Evolutionary conservation across 306 rosid species (phyloP).

Genomic region (Medicago arabica): DNA sequence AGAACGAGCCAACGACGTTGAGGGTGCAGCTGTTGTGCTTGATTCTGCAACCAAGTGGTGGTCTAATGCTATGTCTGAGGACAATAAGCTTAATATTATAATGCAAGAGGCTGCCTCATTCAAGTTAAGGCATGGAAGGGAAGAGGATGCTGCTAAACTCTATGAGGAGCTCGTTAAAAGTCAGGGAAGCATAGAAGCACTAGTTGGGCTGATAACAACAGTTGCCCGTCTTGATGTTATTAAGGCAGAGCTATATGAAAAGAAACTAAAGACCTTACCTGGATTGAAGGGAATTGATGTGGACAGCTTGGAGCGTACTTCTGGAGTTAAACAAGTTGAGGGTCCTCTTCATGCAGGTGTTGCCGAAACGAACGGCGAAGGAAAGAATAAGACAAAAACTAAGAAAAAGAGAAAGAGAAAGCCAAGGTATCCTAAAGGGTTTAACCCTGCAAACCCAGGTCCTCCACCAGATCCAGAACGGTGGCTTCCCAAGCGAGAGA

Average conservation of each 20-base stretch:
- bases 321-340: constrained; percentile 81
- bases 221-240: constrained; percentile 76
- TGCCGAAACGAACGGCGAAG: constrained; percentile 69
- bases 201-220: constrained; percentile 85
- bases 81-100: constrained; percentile 73
- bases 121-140: constrained; percentile 81
- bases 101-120: constrained; percentile 95
- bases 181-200: constrained; percentile 81
- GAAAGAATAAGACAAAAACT: constrained; percentile 77
- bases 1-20: constrained; percentile 90
- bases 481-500: constrained; percentile 98
- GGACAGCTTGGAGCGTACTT: constrained; percentile 83
- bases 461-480: constrained; percentile 98
- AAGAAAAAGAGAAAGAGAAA: constrained; percentile 98
- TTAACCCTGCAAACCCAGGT: constrained; percentile 94
- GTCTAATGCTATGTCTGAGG: constrained; percentile 90
- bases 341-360: constrained; percentile 51
- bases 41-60: constrained; percentile 94
- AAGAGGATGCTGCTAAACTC: constrained; percentile 78
- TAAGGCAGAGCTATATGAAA: constrained; percentile 91
- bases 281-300: constrained; percentile 84
- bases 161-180: constrained; percentile 90
- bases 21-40: constrained; percentile 86
- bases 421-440: constrained; percentile 97
- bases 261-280: constrained; percentile 80